These are phyloP conservation scores for Pelargonium citronellum DNA, from an alignment of 441 rosid species.

Conservation along the genomic window DNA sequence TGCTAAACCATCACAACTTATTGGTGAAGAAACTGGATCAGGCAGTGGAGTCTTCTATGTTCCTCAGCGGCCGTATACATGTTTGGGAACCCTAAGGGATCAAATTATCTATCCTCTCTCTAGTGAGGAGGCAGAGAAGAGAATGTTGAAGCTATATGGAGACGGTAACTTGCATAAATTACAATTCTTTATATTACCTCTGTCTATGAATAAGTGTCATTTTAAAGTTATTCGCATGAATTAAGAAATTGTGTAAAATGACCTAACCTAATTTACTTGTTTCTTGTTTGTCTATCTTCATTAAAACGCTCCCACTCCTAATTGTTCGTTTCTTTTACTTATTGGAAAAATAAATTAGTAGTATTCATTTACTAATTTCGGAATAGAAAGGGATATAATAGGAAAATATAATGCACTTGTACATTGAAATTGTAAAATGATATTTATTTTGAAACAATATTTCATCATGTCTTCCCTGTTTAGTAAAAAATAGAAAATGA, in stretches of 20 bases:
- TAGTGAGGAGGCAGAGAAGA: conserved; percentile 62
- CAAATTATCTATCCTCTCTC: conserved; percentile 98
- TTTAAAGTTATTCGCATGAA: no score
- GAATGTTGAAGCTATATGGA: conserved; percentile 44
- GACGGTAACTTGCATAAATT: conserved; percentile 39
- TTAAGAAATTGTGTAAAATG: no score
- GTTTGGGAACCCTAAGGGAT: conserved; percentile 97
- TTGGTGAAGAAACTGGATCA: conserved; percentile 44
- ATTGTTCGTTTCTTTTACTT: background rate
- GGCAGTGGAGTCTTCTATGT: conserved; percentile 81
- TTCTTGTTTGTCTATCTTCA: no score
- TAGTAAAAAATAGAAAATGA: background rate
- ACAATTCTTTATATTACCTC: background rate
- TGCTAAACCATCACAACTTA: conserved; percentile 56
- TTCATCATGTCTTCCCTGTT: background rate
- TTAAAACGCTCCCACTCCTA: background rate
- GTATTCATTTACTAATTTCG: background rate
- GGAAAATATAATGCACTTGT: conserved; percentile 21
- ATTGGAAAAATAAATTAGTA: background rate
- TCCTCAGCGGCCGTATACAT: conserved; percentile 95
- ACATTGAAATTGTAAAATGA: no score
- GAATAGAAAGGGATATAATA: conserved; percentile 43
- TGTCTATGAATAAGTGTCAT: no score
- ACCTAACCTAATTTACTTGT: no score
- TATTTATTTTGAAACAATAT: no score